These are phyloP conservation scores for Picochlorum sp. DNA, from an alignment of 139 green algal species.

Conservation along the genomic window DNA sequence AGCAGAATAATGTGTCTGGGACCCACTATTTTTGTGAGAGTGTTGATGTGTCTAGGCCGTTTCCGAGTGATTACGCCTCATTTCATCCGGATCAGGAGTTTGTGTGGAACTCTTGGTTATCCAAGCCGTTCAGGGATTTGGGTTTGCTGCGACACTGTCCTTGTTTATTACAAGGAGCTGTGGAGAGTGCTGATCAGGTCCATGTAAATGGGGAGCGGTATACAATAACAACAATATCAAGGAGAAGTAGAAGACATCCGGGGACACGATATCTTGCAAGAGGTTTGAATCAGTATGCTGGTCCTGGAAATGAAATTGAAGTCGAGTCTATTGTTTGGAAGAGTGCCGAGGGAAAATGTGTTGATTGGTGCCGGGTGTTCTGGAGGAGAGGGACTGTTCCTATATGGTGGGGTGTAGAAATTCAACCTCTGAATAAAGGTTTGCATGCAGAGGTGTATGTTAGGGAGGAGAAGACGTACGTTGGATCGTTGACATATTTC, in stretches of 20 bases:
- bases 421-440: constrained; percentile 39
- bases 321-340: constrained; percentile 85
- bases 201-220: constrained; percentile 52
- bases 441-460: constrained; percentile 70
- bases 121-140: constrained; percentile 45
- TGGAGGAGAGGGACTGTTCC: constrained; percentile 84
- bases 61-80: constrained; percentile 48
- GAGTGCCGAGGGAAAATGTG: constrained; percentile 12
- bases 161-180: constrained; percentile 83
- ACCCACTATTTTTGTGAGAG: constrained; percentile 94
- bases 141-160: constrained; percentile 68
- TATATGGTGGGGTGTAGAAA: constrained; percentile 53
- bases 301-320: constrained; percentile 96
- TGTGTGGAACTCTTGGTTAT: constrained; percentile 83
- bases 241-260: constrained; percentile 75
- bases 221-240: constrained; percentile 56
- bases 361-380: constrained; percentile 60
- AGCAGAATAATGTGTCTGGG: constrained; percentile 52
- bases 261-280: constrained; percentile 88
- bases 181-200: constrained; percentile 50
- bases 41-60: constrained; percentile 84
- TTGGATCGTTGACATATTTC: constrained; percentile 69
- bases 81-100: constrained; percentile 57
- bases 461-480: constrained; percentile 60
- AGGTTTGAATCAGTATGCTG: constrained; percentile 77